Percentiles rank a stretch among this genome's conserved stretches.
These are phyloP conservation scores for Pseudogymnoascus destructans DNA, from an alignment of 2,329 filamentous ascomycete genomes.

Conservation along the genomic window DNA sequence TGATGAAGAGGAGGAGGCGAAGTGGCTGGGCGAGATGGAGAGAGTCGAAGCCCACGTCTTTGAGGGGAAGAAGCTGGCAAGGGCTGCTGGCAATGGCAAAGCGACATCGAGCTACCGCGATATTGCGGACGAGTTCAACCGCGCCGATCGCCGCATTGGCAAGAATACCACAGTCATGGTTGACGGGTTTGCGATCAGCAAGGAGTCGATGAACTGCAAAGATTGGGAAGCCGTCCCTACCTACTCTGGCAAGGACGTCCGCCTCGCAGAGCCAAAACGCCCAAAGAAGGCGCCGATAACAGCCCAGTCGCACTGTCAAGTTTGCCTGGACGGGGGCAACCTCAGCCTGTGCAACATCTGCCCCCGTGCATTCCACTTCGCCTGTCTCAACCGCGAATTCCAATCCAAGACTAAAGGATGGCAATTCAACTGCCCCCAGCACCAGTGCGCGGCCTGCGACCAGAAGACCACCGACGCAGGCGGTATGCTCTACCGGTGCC, in stretches of 20 bases:
- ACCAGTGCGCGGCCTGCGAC: constrained; percentile 39
- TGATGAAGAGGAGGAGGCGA: constrained; percentile 36
- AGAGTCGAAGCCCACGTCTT: constrained; percentile 44
- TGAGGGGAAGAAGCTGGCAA: constrained; percentile 38
- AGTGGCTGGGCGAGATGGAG: constrained; percentile 43
- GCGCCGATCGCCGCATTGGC: constrained; percentile 37
- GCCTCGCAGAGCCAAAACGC: constrained; percentile 35
- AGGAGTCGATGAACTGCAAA: constrained; percentile 39
- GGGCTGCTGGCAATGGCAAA: constrained; percentile 23
- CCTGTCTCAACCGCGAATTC: constrained; percentile 33
- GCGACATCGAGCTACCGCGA: constrained; percentile 23
- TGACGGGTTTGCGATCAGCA: constrained; percentile 41
- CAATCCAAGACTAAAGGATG: constrained; percentile 31
- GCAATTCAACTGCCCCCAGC: constrained; percentile 42
- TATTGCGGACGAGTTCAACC: constrained; percentile 29
- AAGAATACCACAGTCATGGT: constrained; percentile 47
- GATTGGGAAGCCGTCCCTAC: constrained; percentile 46
- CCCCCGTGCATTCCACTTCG: constrained; percentile 39
- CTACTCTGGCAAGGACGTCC: constrained; percentile 40
- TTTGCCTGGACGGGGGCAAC: constrained; percentile 37
- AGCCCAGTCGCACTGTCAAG: constrained; percentile 39
- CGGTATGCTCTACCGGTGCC: constrained; percentile 35
- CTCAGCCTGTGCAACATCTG: constrained; percentile 37
- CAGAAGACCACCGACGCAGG: constrained; percentile 35
- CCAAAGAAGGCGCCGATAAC: constrained; percentile 34